Evolutionary conservation across 768 basidiomycete genomes (phyloP).

Genomic region (Suillus occidentalis): DNA sequence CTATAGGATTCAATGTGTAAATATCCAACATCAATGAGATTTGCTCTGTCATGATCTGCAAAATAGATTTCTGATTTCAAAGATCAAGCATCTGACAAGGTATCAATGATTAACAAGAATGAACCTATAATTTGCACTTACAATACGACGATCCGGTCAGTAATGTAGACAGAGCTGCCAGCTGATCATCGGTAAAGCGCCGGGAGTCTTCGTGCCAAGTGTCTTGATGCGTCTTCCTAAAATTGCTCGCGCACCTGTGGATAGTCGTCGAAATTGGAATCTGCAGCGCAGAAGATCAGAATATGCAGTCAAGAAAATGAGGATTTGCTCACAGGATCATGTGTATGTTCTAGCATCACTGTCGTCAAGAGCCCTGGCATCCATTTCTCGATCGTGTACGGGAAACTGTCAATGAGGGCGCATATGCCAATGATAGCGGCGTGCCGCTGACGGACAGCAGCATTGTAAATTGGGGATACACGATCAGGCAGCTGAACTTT

Average conservation of each 20-base stretch:
- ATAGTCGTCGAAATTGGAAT: conserved; percentile 86
- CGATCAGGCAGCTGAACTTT: conserved; percentile 65
- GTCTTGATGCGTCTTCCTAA: conserved; percentile 83
- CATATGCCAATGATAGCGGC: conserved; percentile 88
- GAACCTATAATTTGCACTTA: conserved; percentile 33
- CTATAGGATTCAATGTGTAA: not conserved
- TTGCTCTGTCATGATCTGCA: not conserved
- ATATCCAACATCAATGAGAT: not conserved
- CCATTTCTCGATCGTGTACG: conserved; percentile 91
- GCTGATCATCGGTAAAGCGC: conserved; percentile 83
- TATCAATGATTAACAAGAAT: conserved; percentile 15
- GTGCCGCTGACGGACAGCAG: conserved; percentile 75
- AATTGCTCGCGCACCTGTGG: conserved; percentile 74
- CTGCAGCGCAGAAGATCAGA: conserved; percentile 32
- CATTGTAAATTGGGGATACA: conserved; percentile 63
- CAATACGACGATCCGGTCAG: conserved; percentile 86
- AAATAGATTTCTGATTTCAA: conserved; percentile 1
- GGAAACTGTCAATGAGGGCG: conserved; percentile 89
- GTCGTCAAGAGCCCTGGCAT: conserved; percentile 82
- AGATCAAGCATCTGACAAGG: conserved; percentile 8
- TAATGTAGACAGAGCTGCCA: conserved; percentile 78
- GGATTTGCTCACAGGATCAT: conserved; percentile 63
- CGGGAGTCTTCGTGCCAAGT: conserved; percentile 90
- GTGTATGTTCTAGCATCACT: conserved; percentile 78
- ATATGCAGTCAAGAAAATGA: conserved; percentile 6